These are phyloP conservation scores for Opeltia flavorubescens DNA, from an alignment of 495 filamentous ascomycete genomes.

Conservation along the genomic window DNA sequence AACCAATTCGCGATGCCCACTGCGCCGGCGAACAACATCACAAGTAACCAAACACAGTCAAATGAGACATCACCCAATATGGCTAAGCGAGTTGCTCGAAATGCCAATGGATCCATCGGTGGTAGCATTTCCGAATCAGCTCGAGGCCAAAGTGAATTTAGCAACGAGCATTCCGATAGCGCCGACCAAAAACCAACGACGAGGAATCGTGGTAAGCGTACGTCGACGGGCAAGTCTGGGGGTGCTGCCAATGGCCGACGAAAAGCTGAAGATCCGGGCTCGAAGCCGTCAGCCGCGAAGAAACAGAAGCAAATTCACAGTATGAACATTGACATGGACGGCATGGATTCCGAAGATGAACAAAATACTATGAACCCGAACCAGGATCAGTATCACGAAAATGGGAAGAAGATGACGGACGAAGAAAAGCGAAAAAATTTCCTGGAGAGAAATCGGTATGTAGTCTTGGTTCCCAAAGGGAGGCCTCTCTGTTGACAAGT, in stretches of 20 bases:
- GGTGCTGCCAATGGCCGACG: conserved; percentile 45
- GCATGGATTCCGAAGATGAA: conserved; percentile 40
- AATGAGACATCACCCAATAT: conserved; percentile 23
- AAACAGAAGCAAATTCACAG: conserved; percentile 41
- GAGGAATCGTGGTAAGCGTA: conserved; percentile 59
- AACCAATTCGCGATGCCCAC: conserved; percentile 40
- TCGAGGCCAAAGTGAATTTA: conserved; percentile 52
- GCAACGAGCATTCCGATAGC: conserved; percentile 54
- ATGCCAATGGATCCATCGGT: conserved; percentile 25
- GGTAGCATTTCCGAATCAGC: conserved; percentile 26
- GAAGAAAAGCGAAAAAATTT: conserved; percentile 99
- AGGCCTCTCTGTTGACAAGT: not conserved
- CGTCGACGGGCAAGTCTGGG: conserved; percentile 29
- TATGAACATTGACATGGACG: conserved; percentile 37
- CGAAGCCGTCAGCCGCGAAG: conserved; percentile 54
- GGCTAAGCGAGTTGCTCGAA: conserved; percentile 20
- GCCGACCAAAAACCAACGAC: conserved; percentile 51
- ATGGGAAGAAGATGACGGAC: conserved; percentile 87
- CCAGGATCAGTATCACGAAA: conserved; percentile 23
- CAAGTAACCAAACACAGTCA: conserved; percentile 14
- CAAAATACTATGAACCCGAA: conserved; percentile 43
- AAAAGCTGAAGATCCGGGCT: conserved; percentile 63
- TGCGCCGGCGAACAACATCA: conserved; percentile 26
- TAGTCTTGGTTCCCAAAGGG: not conserved
- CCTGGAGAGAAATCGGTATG: conserved; percentile 87